Evolutionary conservation across 1,284 basidiomycete species (phyloP).

Genomic region (Mycena citricolor): DNA sequence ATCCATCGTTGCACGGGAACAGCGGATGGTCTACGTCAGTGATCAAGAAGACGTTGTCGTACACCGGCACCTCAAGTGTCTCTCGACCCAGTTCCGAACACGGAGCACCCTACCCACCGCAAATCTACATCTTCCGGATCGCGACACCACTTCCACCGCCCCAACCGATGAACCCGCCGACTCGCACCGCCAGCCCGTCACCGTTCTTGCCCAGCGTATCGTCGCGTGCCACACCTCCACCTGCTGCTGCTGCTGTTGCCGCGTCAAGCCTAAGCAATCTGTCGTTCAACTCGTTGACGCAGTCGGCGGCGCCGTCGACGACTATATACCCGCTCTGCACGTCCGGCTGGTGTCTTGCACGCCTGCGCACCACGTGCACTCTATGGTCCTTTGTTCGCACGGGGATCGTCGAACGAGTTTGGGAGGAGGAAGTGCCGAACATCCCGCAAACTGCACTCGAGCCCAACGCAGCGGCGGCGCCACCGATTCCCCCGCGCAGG

Average conservation of each 20-base stretch:
- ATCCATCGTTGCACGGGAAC: constrained; percentile 26
- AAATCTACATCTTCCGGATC: constrained; percentile 23
- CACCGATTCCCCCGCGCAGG: constrained; percentile 51
- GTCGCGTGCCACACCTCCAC: constrained; percentile 25
- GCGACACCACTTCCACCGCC: constrained; percentile 18
- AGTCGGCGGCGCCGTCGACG: constrained; percentile 47
- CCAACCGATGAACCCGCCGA: constrained; percentile 18
- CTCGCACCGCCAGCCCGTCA: constrained; percentile 19
- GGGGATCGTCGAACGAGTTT: constrained; percentile 79
- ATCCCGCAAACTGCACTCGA: constrained; percentile 31
- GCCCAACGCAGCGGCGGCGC: constrained; percentile 32
- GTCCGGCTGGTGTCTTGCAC: constrained; percentile 74
- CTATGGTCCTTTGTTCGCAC: constrained; percentile 88
- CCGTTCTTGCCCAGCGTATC: constrained; percentile 25
- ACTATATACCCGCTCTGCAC: constrained; percentile 75
- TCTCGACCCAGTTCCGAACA: constrained; percentile 9
- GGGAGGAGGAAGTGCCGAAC: constrained; percentile 73
- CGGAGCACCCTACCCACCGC: constrained; percentile 15
- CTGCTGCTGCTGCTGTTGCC: constrained; percentile 23
- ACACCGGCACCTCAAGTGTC: constrained; percentile 7
- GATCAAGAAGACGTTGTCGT: constrained; percentile 19
- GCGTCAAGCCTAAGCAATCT: constrained; percentile 29
- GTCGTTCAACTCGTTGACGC: constrained; percentile 50
- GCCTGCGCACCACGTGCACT: constrained; percentile 85
- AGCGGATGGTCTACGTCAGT: constrained; percentile 22